phyloP scores from a whole-genome alignment of 2,329 filamentous ascomycete genomes.

The Onygenales sp. region DNA sequence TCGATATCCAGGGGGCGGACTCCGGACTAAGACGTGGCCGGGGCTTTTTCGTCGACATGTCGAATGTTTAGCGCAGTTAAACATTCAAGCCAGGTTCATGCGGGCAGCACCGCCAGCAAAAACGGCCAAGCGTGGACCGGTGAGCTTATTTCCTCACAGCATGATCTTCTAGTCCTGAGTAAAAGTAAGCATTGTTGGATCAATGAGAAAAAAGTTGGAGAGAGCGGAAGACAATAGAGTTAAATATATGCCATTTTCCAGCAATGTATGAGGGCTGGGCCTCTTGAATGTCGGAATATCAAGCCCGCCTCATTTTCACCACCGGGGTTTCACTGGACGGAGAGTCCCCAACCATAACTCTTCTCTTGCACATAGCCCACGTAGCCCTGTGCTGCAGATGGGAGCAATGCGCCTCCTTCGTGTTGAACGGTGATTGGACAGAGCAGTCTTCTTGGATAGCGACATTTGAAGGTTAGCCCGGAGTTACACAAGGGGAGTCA shows the following conservation, averaged over 20 bases:
- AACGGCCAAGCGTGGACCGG: background rate
- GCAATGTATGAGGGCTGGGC: slow-evolving; percentile 54
- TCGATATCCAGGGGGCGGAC: background rate
- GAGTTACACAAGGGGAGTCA: slow-evolving; percentile 1
- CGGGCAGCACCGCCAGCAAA: background rate
- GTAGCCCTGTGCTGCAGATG: slow-evolving; percentile 53
- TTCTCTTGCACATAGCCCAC: no score
- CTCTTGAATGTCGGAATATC: slow-evolving; percentile 44
- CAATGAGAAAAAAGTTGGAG: background rate
- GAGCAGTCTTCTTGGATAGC: slow-evolving; percentile 78
- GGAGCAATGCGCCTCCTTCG: slow-evolving; percentile 60
- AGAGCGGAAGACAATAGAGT: background rate
- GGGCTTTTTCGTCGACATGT: background rate
- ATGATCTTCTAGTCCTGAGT: background rate
- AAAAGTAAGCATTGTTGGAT: background rate
- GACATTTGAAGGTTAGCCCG: slow-evolving; percentile 54
- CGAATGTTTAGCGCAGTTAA: background rate
- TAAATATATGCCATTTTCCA: slow-evolving; percentile 58
- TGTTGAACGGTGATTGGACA: slow-evolving; percentile 73
- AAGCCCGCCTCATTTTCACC: slow-evolving; percentile 59
- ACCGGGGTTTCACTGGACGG: slow-evolving; percentile 73
- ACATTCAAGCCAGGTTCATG: background rate
- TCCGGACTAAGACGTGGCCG: background rate
- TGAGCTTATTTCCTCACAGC: background rate
- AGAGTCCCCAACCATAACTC: slow-evolving; percentile 56